These are phyloP conservation scores for Coemansia umbellata DNA, from an alignment of 192 early-diverging fungal genomes.

Conservation along the genomic window DNA sequence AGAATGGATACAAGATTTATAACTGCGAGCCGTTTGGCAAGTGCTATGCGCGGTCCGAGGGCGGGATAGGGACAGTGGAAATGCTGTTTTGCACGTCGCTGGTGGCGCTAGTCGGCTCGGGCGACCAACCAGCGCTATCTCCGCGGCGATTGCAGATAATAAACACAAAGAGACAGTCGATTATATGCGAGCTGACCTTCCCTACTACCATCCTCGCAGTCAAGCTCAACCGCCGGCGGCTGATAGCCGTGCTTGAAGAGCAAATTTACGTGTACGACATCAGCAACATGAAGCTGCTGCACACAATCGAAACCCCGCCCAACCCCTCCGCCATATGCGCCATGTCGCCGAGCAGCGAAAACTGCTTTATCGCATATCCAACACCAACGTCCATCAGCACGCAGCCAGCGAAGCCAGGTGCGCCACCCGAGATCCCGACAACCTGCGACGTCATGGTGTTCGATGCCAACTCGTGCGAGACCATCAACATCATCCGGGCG, in stretches of 20 bases:
- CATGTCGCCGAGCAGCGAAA: conserved; percentile 88
- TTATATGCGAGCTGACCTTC: conserved; percentile 96
- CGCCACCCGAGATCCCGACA: conserved; percentile 44
- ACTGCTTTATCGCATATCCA: conserved; percentile 94
- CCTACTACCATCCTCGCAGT: conserved; percentile 89
- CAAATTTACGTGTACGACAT: conserved; percentile 97
- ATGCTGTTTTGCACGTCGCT: conserved; percentile 98
- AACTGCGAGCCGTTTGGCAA: conserved; percentile 97
- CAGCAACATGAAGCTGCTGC: conserved; percentile 95
- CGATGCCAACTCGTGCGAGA: conserved; percentile 82
- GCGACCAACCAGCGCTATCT: conserved; percentile 82
- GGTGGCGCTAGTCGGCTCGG: conserved; percentile 92
- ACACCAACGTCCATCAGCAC: conserved; percentile 64
- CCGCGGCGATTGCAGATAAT: conserved; percentile 89
- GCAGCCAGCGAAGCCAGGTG: conserved; percentile 51
- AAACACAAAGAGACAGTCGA: conserved; percentile 97
- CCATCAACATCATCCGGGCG: conserved; percentile 91
- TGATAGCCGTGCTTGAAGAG: conserved; percentile 93
- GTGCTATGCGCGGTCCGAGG: conserved; percentile 85
- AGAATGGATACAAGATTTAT: conserved; percentile 89
- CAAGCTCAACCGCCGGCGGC: conserved; percentile 89
- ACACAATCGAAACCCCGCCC: conserved; percentile 92
- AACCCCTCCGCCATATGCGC: conserved; percentile 88
- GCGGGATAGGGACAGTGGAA: conserved; percentile 91
- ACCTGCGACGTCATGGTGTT: conserved; percentile 75